phyloP scores from a whole-genome alignment of 1,284 basidiomycete species.

The Inonotus obliquus region DNA sequence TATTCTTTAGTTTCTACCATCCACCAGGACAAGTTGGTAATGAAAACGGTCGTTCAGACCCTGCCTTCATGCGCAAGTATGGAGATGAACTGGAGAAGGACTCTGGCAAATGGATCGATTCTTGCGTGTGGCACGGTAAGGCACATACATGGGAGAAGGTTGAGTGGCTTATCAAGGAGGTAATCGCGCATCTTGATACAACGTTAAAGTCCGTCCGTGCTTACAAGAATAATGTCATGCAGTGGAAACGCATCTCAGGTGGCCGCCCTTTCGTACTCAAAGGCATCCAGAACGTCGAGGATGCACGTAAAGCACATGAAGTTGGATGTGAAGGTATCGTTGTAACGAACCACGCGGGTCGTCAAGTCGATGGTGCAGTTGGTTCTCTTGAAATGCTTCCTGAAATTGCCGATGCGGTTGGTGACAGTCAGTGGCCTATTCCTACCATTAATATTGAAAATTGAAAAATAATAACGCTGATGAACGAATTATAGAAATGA shows the following conservation, averaged over 20 bases:
- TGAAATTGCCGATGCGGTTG: slow-evolving; percentile 48
- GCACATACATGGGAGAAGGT: slow-evolving; percentile 54
- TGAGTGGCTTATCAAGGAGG: slow-evolving; percentile 42
- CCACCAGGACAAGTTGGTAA: slow-evolving; percentile 34
- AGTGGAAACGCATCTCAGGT: slow-evolving; percentile 51
- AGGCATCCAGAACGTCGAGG: slow-evolving; percentile 46
- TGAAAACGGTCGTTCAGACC: slow-evolving; percentile 49
- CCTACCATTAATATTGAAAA: neutral
- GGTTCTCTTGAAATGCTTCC: slow-evolving; percentile 50
- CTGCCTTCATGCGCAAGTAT: slow-evolving; percentile 47
- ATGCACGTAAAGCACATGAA: slow-evolving; percentile 46
- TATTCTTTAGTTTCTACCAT: slow-evolving; percentile 35
- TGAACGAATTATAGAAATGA: slow-evolving; percentile 37
- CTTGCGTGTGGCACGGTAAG: slow-evolving; percentile 53
- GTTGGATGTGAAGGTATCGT: slow-evolving; percentile 56
- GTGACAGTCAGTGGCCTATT: slow-evolving; percentile 34
- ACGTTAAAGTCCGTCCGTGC: slow-evolving; percentile 19
- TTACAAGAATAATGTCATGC: slow-evolving; percentile 2
- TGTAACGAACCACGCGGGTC: slow-evolving; percentile 55
- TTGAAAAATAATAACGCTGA: neutral
- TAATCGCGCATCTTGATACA: slow-evolving; percentile 19
- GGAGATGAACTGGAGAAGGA: slow-evolving; percentile 37
- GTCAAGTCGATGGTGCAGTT: slow-evolving; percentile 57
- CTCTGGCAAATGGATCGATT: slow-evolving; percentile 50
- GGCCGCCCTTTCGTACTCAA: slow-evolving; percentile 55